phyloP scores from a whole-genome alignment of 306 rosid genomes.

The Inga laurina region DNA sequence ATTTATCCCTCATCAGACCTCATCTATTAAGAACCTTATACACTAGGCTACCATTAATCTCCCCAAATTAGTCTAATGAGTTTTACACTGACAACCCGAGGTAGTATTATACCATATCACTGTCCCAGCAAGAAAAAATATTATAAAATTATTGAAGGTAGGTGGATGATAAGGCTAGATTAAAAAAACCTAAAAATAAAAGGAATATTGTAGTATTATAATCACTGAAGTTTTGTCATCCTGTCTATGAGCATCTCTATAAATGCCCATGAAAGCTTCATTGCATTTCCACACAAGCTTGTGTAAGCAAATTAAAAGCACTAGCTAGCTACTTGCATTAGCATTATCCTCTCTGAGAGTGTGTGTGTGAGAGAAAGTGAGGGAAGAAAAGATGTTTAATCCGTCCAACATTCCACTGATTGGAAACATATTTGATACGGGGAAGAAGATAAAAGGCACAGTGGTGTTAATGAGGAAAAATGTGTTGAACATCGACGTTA shows the following conservation, averaged over 20 bases:
- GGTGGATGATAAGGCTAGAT: background rate
- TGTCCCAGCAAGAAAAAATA: background rate
- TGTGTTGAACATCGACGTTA: conserved; percentile 16
- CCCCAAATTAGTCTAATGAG: too few relatives aligned
- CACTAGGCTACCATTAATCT: too few relatives aligned
- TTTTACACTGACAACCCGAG: too few relatives aligned
- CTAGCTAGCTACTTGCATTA: background rate
- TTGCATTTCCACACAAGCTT: background rate
- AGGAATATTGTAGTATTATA: background rate
- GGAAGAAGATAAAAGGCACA: conserved; percentile 11
- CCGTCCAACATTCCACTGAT: background rate
- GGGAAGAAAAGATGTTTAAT: background rate
- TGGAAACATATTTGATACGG: background rate
- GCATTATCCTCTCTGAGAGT: background rate
- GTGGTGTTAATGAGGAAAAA: conserved; percentile 10
- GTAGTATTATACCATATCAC: too few relatives aligned
- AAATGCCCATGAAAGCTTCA: background rate
- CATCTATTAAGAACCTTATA: too few relatives aligned
- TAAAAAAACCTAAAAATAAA: background rate
- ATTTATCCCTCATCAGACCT: fast-evolving
- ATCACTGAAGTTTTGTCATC: background rate
- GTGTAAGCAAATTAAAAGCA: background rate
- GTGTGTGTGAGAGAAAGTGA: background rate
- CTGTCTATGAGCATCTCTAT: background rate
- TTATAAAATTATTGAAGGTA: background rate